These are phyloP conservation scores for Nannochloropsis oceanica DNA, from an alignment of 108 stramenopile genomes.

Conservation along the genomic window DNA sequence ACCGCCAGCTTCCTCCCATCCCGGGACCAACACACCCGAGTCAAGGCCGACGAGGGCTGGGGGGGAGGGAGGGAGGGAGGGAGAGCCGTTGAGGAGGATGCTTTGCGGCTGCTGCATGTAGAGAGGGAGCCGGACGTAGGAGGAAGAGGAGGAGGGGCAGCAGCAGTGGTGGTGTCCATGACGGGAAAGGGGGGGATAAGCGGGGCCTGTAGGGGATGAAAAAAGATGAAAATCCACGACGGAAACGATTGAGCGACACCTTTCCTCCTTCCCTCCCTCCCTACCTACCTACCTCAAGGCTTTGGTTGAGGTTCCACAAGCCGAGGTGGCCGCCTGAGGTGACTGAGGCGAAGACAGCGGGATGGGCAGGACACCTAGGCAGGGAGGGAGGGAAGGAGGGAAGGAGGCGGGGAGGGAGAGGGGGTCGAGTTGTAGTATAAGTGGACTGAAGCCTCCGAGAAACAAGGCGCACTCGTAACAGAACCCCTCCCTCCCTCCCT, in stretches of 20 bases:
- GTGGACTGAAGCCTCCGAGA: no score
- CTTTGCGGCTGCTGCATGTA: no score
- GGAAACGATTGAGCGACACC: background rate
- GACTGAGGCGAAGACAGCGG: conserved; percentile 13
- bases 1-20: background rate
- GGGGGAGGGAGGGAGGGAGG: background rate
- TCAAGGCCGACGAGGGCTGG: background rate
- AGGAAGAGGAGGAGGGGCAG: no score
- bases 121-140: no score
- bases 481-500: background rate
- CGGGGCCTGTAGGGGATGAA: background rate
- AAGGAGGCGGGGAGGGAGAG: background rate
- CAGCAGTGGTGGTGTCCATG: background rate
- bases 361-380: conserved; percentile 21
- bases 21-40: background rate
- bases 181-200: background rate
- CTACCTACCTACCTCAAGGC: background rate
- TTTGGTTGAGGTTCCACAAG: conserved; percentile 14
- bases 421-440: no score
- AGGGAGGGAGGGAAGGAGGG: background rate
- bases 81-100: no score
- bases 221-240: background rate
- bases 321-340: background rate
- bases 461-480: background rate
- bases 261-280: background rate